Base-by-base conservation (phyloP, 2,329 filamentous ascomycete species). In the Penicillium sp. region DNA sequence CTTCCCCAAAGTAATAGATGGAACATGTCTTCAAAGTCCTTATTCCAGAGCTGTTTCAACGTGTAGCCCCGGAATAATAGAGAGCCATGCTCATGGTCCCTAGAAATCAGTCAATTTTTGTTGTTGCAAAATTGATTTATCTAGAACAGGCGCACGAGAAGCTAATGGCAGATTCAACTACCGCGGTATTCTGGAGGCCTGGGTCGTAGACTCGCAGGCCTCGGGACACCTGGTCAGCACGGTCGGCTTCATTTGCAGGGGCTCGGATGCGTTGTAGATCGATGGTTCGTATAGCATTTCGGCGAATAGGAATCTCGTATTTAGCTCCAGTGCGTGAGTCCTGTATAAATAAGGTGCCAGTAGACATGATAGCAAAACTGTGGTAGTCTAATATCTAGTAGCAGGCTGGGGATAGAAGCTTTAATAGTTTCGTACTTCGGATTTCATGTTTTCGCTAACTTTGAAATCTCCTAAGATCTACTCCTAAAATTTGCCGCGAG, bases 121-220 rank as follows among this genome's bases (percentile, higher is more conserved):
- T 12, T 33, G 30, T 12, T 33, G 8, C 30, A 33, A 33, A 8
- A 10, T 33, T 12, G n/a, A 17, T 37, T 15, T 28, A 19, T 37
- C n/a, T 15, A 7, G 5, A 13, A 3, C 17, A 17, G 15, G 13
- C 61, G 24, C 65, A 78, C 76, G 72, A 72, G 57, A 73, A 73
- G 33, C 73, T 78, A 38, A 79, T 73, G 0, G 61, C 61, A 0
- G 70, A 71, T 58, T 73, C 60, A 24, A 69, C 63, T 3, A 75
- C 72, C 0, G 74, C 68, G 0, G 76, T 79, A 60, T 78, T 77
- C 37, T 70, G 65, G 35, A 76, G 64, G 0, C 76, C 76, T 0
- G 74, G 73, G 59, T 78, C 75, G 56, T 76, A 68, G 2, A 78
- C 64, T 5, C 72, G 68, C 7, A 78, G 64, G 12, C 75, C 76